Percentiles rank a stretch among this genome's conserved stretches.
phyloP scores from a whole-genome alignment of 2,329 filamentous ascomycete species.

The Fusarium verticillioides region DNA sequence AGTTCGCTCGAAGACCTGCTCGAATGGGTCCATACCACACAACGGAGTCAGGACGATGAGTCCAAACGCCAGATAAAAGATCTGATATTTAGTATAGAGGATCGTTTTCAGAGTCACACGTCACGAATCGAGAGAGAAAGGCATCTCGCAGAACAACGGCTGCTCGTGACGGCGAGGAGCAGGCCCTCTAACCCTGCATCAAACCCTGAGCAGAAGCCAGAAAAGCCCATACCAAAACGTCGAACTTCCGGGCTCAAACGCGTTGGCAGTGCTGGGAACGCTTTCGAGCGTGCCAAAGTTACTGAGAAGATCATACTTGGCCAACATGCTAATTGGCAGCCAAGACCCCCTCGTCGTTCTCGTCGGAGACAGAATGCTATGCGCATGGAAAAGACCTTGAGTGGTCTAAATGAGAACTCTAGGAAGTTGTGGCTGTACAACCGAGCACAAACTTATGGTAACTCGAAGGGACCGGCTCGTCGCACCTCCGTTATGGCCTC shows the following conservation, averaged over 20 bases:
- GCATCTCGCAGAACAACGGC: neutral
- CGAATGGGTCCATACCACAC: neutral
- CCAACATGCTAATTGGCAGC: neutral
- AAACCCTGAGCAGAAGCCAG: neutral
- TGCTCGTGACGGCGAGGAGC: neutral
- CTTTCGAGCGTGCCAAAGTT: constrained; percentile 1
- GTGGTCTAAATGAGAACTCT: neutral
- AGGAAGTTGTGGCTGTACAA: neutral
- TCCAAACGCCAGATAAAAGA: neutral
- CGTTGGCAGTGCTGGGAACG: constrained; percentile 2
- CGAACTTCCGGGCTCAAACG: neutral
- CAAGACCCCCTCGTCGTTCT: neutral
- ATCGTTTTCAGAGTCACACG: neutral
- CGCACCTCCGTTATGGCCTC: neutral
- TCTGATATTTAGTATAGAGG: neutral
- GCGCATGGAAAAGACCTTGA: neutral
- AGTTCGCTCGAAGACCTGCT: constrained; percentile 1
- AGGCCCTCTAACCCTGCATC: neutral
- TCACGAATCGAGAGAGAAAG: neutral
- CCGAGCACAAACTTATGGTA: neutral
- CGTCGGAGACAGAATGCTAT: neutral
- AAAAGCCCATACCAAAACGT: too few relatives aligned
- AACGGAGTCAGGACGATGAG: neutral
- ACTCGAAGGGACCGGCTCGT: neutral
- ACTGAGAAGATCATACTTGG: neutral